A percentile compares a stretch with the other conserved stretches of the same genome.
phyloP scores from a whole-genome alignment of 495 filamentous ascomycete genomes.

The Thermochaetoides thermophila region DNA sequence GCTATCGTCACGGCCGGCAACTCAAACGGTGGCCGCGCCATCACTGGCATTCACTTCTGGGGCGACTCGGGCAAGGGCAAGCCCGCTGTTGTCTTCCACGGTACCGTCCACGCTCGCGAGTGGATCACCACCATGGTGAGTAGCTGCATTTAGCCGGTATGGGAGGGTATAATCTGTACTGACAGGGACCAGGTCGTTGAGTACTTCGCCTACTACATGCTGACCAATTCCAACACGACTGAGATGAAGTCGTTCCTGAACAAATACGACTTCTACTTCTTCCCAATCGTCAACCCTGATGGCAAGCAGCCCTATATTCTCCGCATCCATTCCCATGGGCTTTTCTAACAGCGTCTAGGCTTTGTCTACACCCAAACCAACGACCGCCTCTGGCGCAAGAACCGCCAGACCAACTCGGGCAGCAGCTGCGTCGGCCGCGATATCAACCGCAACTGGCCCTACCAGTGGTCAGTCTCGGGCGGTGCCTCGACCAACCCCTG shows the following conservation, averaged over 20 bases:
- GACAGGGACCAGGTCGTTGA: slow-evolving; percentile 23
- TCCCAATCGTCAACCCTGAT: slow-evolving; percentile 49
- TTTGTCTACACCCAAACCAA: slow-evolving; percentile 48
- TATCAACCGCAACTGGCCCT: slow-evolving; percentile 52
- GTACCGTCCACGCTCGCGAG: slow-evolving; percentile 48
- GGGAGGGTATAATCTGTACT: not conserved
- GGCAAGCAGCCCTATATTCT: slow-evolving; percentile 18
- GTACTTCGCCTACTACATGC: slow-evolving; percentile 40
- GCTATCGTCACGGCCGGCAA: slow-evolving; percentile 37
- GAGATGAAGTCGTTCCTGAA: slow-evolving; percentile 31
- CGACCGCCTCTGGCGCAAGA: slow-evolving; percentile 50
- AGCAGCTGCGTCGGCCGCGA: slow-evolving; percentile 40
- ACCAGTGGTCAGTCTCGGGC: slow-evolving; percentile 34
- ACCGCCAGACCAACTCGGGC: slow-evolving; percentile 33
- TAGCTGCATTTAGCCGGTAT: not conserved
- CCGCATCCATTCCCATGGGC: not conserved
- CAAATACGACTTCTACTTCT: slow-evolving; percentile 49
- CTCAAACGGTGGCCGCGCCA: slow-evolving; percentile 34
- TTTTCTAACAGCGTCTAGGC: slow-evolving; percentile 15
- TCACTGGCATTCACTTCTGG: slow-evolving; percentile 46
- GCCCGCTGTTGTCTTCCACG: slow-evolving; percentile 44
- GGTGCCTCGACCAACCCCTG: slow-evolving; percentile 39
- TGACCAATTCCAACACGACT: slow-evolving; percentile 31
- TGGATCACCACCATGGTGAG: slow-evolving; percentile 42
- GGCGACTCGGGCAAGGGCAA: slow-evolving; percentile 39